phyloP scores from a whole-genome alignment of 495 filamentous ascomycete species.

The Daldinia childiae region DNA sequence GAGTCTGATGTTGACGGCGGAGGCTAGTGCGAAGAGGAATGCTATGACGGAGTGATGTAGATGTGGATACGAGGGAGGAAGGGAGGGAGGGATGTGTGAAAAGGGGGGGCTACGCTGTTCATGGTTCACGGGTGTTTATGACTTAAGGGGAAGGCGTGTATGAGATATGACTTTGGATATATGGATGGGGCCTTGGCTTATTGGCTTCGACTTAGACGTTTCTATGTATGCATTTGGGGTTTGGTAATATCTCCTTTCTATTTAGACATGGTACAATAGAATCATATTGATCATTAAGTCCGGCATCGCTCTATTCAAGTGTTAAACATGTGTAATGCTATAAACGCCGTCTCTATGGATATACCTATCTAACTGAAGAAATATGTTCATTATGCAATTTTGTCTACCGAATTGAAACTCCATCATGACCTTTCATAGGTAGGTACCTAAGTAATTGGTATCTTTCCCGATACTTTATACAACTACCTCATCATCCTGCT shows the following conservation, averaged over 20 bases:
- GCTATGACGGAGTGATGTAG: constrained; percentile 45
- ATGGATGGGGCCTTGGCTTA: neutral
- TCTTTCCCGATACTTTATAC: no score
- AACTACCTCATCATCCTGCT: no score
- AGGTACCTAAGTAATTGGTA: no score
- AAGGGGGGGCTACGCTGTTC: neutral
- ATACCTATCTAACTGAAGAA: no score
- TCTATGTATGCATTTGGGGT: neutral
- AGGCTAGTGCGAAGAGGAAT: constrained; percentile 69
- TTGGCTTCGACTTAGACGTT: neutral
- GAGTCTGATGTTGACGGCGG: constrained; percentile 75
- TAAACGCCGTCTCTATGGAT: no score
- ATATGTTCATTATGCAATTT: no score
- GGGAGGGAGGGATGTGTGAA: neutral
- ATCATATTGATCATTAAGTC: no score
- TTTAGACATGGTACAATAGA: neutral
- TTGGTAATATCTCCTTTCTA: neutral
- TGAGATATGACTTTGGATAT: constrained; percentile 11
- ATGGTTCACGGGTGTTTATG: neutral
- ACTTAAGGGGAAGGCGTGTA: neutral
- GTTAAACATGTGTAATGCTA: no score
- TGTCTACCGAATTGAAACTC: no score
- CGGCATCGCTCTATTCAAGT: no score
- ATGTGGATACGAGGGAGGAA: no score
- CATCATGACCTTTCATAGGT: no score